A percentile compares a stretch with the other conserved stretches of the same genome.
Conservation (phyloP, 805 yeast species). For the Pichia occidentalis region DNA sequence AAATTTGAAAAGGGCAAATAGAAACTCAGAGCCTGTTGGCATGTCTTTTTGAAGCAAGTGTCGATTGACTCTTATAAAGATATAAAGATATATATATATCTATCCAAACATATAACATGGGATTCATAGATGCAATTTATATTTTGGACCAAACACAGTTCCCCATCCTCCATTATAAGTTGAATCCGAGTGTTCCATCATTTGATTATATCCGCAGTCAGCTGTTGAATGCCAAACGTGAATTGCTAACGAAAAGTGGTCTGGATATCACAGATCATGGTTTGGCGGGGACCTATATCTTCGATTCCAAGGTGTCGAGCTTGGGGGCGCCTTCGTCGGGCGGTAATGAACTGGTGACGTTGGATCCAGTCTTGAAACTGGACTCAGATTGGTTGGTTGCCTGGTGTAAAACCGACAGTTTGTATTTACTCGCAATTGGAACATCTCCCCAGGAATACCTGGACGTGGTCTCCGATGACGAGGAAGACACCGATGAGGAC, state of each 20-base stretch:
- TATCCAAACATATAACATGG: too few relatives aligned
- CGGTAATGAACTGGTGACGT: constrained; percentile 12
- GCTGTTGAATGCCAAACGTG: constrained; percentile 16
- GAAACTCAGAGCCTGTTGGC: too few relatives aligned
- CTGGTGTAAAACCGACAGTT: constrained; percentile 23
- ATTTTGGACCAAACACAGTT: constrained; percentile 25
- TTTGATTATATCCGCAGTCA: constrained; percentile 23
- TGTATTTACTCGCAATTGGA: constrained; percentile 19
- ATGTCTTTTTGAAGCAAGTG: too few relatives aligned
- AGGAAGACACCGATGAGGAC: constrained; percentile 18
- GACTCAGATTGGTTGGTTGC: constrained; percentile 28
- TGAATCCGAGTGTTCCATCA: constrained; percentile 23
- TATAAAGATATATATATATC: too few relatives aligned
- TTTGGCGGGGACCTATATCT: background rate
- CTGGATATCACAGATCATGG: constrained; percentile 2
- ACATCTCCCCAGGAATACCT: constrained; percentile 12
- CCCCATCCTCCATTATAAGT: constrained; percentile 9
- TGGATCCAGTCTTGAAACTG: constrained; percentile 25
- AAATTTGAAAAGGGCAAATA: too few relatives aligned
- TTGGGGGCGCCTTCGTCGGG: too few relatives aligned
- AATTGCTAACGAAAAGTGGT: constrained; percentile 10
- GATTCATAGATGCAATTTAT: constrained; percentile 27
- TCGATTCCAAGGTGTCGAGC: too few relatives aligned
- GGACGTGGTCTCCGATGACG: constrained; percentile 29
- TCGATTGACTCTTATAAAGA: too few relatives aligned